A percentile compares a stretch with the other conserved stretches of the same genome.
These are phyloP conservation scores for Gigaspora rosea DNA, from an alignment of 192 early-diverging fungal genomes.

Conservation along the genomic window DNA sequence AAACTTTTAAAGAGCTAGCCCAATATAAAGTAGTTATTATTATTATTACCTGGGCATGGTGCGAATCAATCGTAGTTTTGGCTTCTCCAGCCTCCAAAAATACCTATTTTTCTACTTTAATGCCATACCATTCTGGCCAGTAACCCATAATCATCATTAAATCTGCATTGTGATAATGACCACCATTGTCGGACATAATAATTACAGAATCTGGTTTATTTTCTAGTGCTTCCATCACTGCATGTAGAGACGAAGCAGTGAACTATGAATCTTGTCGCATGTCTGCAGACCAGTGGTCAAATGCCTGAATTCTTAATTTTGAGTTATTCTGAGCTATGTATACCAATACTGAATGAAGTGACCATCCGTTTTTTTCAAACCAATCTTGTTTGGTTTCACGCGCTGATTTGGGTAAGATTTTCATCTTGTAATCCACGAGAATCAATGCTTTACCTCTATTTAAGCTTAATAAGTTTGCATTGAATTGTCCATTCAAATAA, in stretches of 20 bases:
- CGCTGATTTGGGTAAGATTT: neutral
- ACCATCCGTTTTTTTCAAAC: neutral
- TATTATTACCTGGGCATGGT: neutral
- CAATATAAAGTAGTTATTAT: too few species aligned
- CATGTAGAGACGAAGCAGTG: neutral
- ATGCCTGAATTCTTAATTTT: neutral
- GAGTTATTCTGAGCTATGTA: neutral
- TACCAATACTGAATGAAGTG: neutral
- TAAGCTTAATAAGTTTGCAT: neutral
- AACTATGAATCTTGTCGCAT: neutral
- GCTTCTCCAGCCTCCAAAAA: neutral
- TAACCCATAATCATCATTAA: neutral
- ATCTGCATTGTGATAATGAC: neutral
- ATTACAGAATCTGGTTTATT: neutral
- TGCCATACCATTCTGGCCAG: neutral
- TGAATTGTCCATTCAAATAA: neutral
- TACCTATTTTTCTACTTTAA: neutral
- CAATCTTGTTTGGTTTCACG: neutral
- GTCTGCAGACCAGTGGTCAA: neutral
- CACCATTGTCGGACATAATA: neutral
- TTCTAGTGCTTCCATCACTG: neutral
- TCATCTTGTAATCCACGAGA: neutral
- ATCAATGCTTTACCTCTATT: neutral
- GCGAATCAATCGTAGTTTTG: neutral
- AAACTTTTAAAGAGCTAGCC: too few species aligned